phyloP scores from a whole-genome alignment of 1,139 yeast species.

The Nakaseomyces delphensis region DNA sequence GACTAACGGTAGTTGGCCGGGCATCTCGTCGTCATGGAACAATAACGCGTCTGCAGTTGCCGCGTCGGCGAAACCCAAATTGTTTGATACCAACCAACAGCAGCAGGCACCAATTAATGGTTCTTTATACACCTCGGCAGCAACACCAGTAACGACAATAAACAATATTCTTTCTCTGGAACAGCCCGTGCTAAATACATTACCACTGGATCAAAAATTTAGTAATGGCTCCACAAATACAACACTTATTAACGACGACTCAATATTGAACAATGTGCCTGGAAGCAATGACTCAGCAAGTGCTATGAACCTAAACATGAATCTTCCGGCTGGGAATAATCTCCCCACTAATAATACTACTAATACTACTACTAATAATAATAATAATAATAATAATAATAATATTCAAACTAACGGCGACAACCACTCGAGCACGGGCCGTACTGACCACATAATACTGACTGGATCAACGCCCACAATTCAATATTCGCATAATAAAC shows the following conservation, averaged over 20 bases:
- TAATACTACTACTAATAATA: neutral
- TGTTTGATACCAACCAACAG: neutral
- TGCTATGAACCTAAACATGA: neutral
- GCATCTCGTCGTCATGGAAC: neutral
- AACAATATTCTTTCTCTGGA: constrained; percentile 1
- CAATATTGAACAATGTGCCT: neutral
- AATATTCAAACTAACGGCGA: neutral
- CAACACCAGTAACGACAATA: neutral
- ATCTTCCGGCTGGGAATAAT: neutral
- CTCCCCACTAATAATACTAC: neutral
- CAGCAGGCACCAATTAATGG: too few species aligned
- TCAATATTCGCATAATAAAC: neutral
- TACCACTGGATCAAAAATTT: neutral
- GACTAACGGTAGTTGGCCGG: constrained; percentile 1
- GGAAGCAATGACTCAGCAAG: neutral
- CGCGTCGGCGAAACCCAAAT: neutral
- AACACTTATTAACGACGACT: neutral
- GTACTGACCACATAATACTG: neutral
- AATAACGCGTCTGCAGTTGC: too few species aligned
- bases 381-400: neutral
- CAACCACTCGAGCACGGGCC: neutral
- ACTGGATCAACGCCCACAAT: neutral
- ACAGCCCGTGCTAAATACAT: neutral
- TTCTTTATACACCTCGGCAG: neutral
- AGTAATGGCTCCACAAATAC: neutral